Percentiles rank a stretch among this genome's conserved stretches.
phyloP scores from a whole-genome alignment of 2,329 filamentous ascomycete species.

The Colletotrichum navitas region DNA sequence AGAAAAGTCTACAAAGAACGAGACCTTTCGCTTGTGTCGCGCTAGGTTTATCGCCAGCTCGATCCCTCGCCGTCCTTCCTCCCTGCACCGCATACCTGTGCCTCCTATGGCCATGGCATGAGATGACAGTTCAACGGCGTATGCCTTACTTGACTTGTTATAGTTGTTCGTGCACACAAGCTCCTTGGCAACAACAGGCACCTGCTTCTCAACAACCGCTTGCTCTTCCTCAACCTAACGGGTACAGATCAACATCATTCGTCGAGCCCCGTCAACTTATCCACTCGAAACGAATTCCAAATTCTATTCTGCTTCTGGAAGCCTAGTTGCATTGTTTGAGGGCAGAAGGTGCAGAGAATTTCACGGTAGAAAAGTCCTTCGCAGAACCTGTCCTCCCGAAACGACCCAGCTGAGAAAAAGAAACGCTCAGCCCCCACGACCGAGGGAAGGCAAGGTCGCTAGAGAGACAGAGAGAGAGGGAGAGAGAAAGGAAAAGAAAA shows the following conservation, averaged over 20 bases:
- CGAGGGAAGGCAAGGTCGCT: constrained; percentile 18
- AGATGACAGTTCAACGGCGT: constrained; percentile 23
- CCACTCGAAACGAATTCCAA: constrained; percentile 10
- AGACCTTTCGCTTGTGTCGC: constrained; percentile 18
- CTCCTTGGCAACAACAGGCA: background rate
- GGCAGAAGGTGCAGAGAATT: background rate
- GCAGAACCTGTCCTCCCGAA: constrained; percentile 19
- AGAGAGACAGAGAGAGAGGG: background rate
- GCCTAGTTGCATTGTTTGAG: background rate
- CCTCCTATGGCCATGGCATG: background rate
- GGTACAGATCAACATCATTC: background rate
- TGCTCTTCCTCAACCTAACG: background rate
- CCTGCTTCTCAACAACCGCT: background rate
- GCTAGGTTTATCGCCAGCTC: constrained; percentile 18
- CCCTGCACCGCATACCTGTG: background rate
- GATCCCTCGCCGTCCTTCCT: background rate
- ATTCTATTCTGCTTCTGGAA: constrained; percentile 17
- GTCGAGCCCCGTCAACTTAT: constrained; percentile 16
- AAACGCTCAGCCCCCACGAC: constrained; percentile 4
- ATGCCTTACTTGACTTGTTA: constrained; percentile 3
- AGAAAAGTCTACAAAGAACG: constrained; percentile 12
- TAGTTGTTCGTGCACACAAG: constrained; percentile 2
- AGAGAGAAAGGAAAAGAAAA: background rate
- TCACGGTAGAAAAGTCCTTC: constrained; percentile 11
- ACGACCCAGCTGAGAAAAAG: constrained; percentile 32